Evolutionary conservation across 2,329 filamentous ascomycete species (phyloP).

Genomic region (Alternaria panax): DNA sequence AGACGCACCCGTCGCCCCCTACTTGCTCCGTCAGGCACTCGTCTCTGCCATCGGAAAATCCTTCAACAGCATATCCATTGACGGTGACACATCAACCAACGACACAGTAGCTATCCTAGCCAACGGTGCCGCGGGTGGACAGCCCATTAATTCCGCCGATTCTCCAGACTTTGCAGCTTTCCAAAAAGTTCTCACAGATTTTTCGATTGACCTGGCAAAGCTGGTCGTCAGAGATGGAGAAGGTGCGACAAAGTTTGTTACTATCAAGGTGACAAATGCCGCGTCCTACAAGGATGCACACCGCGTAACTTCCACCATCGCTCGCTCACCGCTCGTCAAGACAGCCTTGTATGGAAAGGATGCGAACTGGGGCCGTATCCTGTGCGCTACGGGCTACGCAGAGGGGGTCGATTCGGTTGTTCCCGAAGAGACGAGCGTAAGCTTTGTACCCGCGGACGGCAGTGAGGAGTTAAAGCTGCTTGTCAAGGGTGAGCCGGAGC

Average conservation of each 20-base stretch:
- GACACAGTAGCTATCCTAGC: constrained; percentile 95
- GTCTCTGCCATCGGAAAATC: constrained; percentile 78
- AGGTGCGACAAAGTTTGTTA: constrained; percentile 97
- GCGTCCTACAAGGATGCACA: constrained; percentile 74
- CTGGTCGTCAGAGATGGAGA: constrained; percentile 96
- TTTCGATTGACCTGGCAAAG: constrained; percentile 85
- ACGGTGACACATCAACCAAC: constrained; percentile 97
- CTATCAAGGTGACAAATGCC: constrained; percentile 81
- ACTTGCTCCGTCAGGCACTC: constrained; percentile 73
- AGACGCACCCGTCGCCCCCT: constrained; percentile 78
- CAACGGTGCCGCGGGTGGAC: constrained; percentile 87
- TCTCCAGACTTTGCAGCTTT: constrained; percentile 74
- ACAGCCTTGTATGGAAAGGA: constrained; percentile 96
- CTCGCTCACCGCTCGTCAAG: constrained; percentile 91
- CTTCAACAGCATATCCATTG: constrained; percentile 96
- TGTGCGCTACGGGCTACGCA: constrained; percentile 90
- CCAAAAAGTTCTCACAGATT: constrained; percentile 73
- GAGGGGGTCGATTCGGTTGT: constrained; percentile 70
- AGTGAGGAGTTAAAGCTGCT: constrained; percentile 77
- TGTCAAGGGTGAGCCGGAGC: constrained; percentile 80
- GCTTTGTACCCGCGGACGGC: constrained; percentile 80
- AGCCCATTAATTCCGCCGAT: constrained; percentile 63
- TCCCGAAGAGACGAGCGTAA: constrained; percentile 76
- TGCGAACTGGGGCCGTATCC: constrained; percentile 97
- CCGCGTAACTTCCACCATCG: constrained; percentile 85